Evolutionary conservation across 2,329 filamentous ascomycete genomes (phyloP).

Genomic region (Fusarium sp.): DNA sequence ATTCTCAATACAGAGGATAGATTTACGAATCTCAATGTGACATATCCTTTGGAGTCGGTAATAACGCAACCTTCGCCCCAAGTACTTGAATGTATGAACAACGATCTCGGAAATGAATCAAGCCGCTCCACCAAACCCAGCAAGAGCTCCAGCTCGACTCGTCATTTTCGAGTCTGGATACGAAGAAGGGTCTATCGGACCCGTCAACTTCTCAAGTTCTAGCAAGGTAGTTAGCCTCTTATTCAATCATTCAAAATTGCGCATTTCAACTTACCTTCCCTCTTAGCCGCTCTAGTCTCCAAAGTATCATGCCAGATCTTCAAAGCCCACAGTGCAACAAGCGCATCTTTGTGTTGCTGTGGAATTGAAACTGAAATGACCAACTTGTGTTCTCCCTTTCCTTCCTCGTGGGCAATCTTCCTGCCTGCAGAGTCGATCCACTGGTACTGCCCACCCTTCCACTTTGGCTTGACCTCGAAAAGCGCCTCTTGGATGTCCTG

Average conservation of each 20-base stretch:
- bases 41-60: too few species aligned
- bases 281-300: neutral
- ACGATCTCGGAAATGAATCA: neutral
- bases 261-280: neutral
- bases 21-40: too few species aligned
- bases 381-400: neutral
- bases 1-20: too few species aligned
- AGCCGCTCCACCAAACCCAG: neutral
- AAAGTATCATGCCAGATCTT: conserved; percentile 22
- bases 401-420: conserved; percentile 5
- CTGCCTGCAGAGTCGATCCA: conserved; percentile 2
- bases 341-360: neutral
- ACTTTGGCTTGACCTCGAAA: conserved; percentile 11
- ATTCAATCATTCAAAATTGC: neutral
- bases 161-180: neutral
- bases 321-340: conserved; percentile 23
- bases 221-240: fast-evolving
- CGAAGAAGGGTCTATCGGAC: fast-evolving
- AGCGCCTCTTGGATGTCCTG: neutral
- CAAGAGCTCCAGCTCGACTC: neutral
- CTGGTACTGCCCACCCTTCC: conserved; percentile 17
- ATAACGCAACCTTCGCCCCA: too few species aligned
- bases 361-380: neutral
- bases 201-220: neutral
- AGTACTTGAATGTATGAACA: too few species aligned